Evolutionary conservation across 345 rosid species (phyloP).

Genomic region (Dipteronia dyeriana): DNA sequence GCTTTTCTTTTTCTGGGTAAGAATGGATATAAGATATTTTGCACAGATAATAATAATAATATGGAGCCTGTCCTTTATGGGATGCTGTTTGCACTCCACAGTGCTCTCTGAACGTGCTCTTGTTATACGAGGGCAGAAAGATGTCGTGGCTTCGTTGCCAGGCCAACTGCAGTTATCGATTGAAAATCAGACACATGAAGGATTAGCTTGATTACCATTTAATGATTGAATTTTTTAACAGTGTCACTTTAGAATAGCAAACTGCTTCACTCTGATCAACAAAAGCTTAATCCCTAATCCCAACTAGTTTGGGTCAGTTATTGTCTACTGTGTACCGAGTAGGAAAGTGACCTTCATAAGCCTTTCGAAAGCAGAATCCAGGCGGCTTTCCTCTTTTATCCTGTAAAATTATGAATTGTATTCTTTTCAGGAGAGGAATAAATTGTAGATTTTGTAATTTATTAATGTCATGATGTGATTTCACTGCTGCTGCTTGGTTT

Average conservation of each 20-base stretch:
- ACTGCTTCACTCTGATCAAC: neutral
- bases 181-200: constrained; percentile 3
- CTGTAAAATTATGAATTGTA: neutral
- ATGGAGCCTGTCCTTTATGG: neutral
- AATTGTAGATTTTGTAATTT: neutral
- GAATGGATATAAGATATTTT: no score
- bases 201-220: neutral
- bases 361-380: neutral
- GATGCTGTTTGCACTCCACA: neutral
- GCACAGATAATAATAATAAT: neutral
- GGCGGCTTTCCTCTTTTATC: neutral
- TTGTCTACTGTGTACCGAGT: neutral
- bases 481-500: constrained; percentile 2
- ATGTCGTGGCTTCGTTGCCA: neutral
- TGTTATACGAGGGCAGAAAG: neutral
- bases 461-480: neutral
- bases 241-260: neutral
- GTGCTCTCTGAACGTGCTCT: neutral
- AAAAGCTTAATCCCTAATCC: neutral
- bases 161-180: neutral
- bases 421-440: neutral
- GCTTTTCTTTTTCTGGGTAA: no score
- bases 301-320: neutral
- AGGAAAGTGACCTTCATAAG: neutral
- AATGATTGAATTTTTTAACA: constrained; percentile 3